Evolutionary conservation across 352 stramenopile genomes (phyloP), one percentile per base, ranked within the genome.

Genomic region (Phytophthora idaei): DNA sequence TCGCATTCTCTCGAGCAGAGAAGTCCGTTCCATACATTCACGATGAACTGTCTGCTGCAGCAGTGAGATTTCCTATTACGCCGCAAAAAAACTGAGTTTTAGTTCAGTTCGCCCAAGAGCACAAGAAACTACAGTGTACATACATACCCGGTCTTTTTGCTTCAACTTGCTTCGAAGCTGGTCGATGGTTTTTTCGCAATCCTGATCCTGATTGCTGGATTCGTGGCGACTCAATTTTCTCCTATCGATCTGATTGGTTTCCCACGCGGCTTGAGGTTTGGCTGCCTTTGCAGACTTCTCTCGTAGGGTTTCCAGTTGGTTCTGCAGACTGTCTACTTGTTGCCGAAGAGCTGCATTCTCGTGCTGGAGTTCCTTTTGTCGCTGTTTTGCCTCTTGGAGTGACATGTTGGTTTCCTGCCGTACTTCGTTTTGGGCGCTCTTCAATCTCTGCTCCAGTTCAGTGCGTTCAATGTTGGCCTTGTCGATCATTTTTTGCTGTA

Each of bases 1-100:
- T 41, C 83, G 74, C 72, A 94, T 88, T 61, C 80, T 81, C 61
- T 94, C 83, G 1, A 94, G 63, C 10, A 94, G 59, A 17, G 85
- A 90, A 4, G 85, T 95, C 12, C 87, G 78, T 64, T 95, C 87
- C 28, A 95, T 69, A 50, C 87, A 93, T 67, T 95, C 87, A 6
- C 84, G 80, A 69, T 95, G 85, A 58, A 95, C 87, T 1, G 87
- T 95, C 37, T 91, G 83, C 52, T 93, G 85, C 11, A 95, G 68
- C 14, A 93, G 64, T 8, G 66, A 21, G 15, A 95, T 93, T 64
- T 95, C 87, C 83, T 95, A 28, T 25, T 39, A 4, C 8, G 25
- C 17, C 17, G 17, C 17, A 42, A 4, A 42, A 42, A 42, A 6
- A n/a, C 10, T 42, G 10, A 42, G 36, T 42, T 42, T 57, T 55